Base-by-base conservation (phyloP, 225 moss, liverwort and hornwort species). In the Takakia lepidozioides region DNA sequence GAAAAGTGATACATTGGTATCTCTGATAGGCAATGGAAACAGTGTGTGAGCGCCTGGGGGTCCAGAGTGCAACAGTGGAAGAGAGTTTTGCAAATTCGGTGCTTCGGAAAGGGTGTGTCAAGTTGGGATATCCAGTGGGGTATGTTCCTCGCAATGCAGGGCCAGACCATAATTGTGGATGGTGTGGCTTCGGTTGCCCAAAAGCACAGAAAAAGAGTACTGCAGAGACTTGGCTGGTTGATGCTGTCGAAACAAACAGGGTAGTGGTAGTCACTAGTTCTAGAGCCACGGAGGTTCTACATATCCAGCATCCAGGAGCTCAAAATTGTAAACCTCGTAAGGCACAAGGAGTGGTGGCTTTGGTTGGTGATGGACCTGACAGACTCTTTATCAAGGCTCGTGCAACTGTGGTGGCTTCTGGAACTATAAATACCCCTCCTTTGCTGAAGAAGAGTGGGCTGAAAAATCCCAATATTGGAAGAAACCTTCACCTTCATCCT, bases 361-460 rank as follows among this genome's bases (percentile, higher is more conserved):
- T 56, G 1, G 35, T 68, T 1, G 58, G 60, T 14, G 43, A 41
- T 0, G 73, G 60, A 5, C 58, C 61, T 3, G 13, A 19, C 1
- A 30, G 57, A 26, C n/a, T 95, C 1, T 75, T 70, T n/a, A 50
- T 95, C 22, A 72, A 87, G 50, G 74, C 95, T 2, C 60, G 55
- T 0, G 84, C 80, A 3, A 85, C 87, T 0, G 80, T 95, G 1
- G 70, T 85, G 1, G 53, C 86, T 1, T 80, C 86, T 24, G 95
- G 95, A 10, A 63, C 84, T 0, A 65, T 95, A 13, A 66, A 65
- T 65, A 95, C 90, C 10, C 95, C 95, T 0, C 72, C 77, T 4
- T 61, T 95, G 2, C 70, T 95, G 0, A 69, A 77, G 15, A 61
- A 48, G 17, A 90, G 90, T 54, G 95, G 95, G 17, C 54, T 95